Evolutionary conservation across 2,329 filamentous ascomycete genomes (phyloP).

Genomic region (Trichoderma brevicompactum): DNA sequence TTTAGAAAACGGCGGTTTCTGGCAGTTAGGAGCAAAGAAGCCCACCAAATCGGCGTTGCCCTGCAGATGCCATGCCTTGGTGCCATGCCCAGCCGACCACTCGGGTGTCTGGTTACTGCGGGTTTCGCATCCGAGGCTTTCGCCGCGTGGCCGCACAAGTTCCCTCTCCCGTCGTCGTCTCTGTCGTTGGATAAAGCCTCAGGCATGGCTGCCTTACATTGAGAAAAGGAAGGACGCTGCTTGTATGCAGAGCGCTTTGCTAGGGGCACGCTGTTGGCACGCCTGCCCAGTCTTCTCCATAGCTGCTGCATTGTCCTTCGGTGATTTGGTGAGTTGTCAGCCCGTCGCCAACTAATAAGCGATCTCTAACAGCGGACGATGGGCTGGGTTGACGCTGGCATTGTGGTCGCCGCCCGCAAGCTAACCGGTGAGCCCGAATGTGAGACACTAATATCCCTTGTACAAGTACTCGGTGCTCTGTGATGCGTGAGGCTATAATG

Average conservation of each 20-base stretch:
- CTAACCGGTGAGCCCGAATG: constrained; percentile 3
- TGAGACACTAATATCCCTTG: constrained; percentile 5
- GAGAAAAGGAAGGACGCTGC: not conserved
- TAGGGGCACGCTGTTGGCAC: not conserved
- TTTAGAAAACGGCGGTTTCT: not conserved
- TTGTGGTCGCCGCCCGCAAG: not conserved
- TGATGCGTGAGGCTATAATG: not conserved
- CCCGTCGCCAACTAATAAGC: not conserved
- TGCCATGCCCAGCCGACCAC: not conserved
- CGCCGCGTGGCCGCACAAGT: not conserved
- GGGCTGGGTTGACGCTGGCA: not conserved
- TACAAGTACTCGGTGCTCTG: not conserved
- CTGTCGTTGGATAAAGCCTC: constrained; percentile 1
- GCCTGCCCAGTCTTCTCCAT: not conserved
- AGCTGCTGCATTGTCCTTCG: not conserved
- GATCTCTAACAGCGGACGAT: not conserved
- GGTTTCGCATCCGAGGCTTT: not conserved
- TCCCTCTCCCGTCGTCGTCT: not conserved
- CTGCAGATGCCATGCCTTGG: not conserved
- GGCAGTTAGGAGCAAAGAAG: not conserved
- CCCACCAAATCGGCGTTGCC: not conserved
- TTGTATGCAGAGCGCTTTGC: not conserved
- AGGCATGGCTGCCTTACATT: constrained; percentile 15
- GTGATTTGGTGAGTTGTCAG: constrained; percentile 7
- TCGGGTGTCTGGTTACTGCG: not conserved